Evolutionary conservation across 1,284 basidiomycete genomes (phyloP).

Genomic region (Abortiporus biennis): DNA sequence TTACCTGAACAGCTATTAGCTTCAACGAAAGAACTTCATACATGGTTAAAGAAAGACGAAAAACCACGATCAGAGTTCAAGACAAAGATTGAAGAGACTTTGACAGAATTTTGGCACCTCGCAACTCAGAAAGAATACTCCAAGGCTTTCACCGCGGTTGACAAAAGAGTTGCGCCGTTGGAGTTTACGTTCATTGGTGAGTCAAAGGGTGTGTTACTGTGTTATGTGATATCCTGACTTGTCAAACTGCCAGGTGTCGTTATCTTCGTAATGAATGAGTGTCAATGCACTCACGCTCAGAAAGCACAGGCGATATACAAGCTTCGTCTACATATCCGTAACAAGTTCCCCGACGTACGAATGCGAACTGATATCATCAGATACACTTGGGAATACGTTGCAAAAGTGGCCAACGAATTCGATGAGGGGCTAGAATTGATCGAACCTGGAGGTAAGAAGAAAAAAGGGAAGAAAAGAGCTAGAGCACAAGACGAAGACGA

Average conservation of each 20-base stretch:
- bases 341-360: conserved; percentile 51
- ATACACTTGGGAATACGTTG: conserved; percentile 50
- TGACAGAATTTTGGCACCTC: conserved; percentile 50
- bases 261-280: conserved; percentile 42
- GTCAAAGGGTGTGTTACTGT: conserved; percentile 11
- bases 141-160: conserved; percentile 41
- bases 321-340: conserved; percentile 48
- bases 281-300: conserved; percentile 27
- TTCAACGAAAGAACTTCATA: conserved; percentile 47
- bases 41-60: conserved; percentile 46
- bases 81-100: conserved; percentile 37
- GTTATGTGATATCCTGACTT: background rate
- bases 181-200: conserved; percentile 75
- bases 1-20: conserved; percentile 43
- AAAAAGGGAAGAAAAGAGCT: conserved; percentile 6
- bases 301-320: conserved; percentile 45
- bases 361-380: conserved; percentile 48
- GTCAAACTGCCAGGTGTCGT: conserved; percentile 52
- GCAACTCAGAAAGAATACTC: conserved; percentile 34
- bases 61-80: conserved; percentile 41
- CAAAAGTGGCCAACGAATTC: conserved; percentile 23
- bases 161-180: conserved; percentile 59
- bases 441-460: conserved; percentile 8
- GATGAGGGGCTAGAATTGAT: conserved; percentile 10
- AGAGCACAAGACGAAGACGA: conserved; percentile 14